Evolutionary conservation across 1,284 basidiomycete species (phyloP), one percentile per base, ranked within the genome.

Genomic region (Ceratobasidium papillatum): DNA sequence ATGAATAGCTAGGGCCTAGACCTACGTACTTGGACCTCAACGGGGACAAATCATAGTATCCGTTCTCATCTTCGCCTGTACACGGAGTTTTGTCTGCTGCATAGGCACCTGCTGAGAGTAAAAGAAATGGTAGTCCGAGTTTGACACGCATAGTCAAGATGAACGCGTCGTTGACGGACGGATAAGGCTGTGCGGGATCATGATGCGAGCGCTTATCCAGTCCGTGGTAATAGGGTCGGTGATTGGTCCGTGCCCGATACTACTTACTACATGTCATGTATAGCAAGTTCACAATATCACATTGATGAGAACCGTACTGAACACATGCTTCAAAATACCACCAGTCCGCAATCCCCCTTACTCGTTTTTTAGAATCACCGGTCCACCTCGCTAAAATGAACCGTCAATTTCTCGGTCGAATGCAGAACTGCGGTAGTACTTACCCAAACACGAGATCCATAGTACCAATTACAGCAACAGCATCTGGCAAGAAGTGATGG

Each of bases 381-480:
- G 78, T 85, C 84, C 75, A 85, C 84, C 80, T 85, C 84, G 76
- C 84, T 85, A 78, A 74, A 36, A 43, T 14, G n/a, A 59, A 4
- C 71, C 65, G 56, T 63, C 30, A 64, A 22, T 64, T 49, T 49
- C 27, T 27, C n/a, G n/a, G 30, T 51, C 30, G 68, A 47, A 66
- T 36, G 63, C 49, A 74, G 51, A 58, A 36, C 62, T 49, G 32
- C n/a, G 30, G 34, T n/a, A 43, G 58, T 19, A 89, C 91, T 80
- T 86, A 91, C 85, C 93, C 93, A 80, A 94, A 94, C 81, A 94
- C 92, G 74, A 91, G 85, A 84, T 91, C 94, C 94, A 97, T 96
- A 72, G 95, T 97, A 81, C 95, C 95, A 80, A 97, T 96, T 80
- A 97, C 92, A 69, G 95, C 91, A 64, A 97, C 95, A 52, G 92